A percentile compares a stretch with the other conserved stretches of the same genome.
These are phyloP conservation scores for Rhodotorula babjevae DNA, from an alignment of 768 basidiomycete species.

Conservation along the genomic window DNA sequence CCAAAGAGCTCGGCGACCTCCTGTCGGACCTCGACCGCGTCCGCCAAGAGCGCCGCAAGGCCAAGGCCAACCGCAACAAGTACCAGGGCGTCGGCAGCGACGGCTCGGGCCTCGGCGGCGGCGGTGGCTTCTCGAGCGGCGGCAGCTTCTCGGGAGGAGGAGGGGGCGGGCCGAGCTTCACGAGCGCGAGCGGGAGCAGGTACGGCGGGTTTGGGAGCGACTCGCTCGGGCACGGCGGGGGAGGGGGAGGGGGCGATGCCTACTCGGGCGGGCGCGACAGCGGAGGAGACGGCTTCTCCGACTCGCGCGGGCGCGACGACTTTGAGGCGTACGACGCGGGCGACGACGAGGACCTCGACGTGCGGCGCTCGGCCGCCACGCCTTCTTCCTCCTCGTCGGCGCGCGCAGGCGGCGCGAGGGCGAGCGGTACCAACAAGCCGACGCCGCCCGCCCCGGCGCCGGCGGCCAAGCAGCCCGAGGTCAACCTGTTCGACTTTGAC, in stretches of 20 bases:
- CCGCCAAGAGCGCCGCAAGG: constrained; percentile 80
- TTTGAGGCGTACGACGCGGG: constrained; percentile 97
- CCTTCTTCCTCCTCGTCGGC: constrained; percentile 38
- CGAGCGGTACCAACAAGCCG: neutral
- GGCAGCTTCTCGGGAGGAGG: constrained; percentile 18
- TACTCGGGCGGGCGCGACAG: constrained; percentile 41
- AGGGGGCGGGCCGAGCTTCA: constrained; percentile 55
- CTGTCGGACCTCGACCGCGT: constrained; percentile 87
- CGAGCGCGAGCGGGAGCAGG: constrained; percentile 54
- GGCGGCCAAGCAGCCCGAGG: constrained; percentile 50
- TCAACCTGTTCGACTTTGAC: constrained; percentile 73
- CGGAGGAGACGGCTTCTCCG: constrained; percentile 54
- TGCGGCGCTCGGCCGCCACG: neutral
- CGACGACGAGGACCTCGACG: constrained; percentile 63
- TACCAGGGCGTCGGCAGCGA: constrained; percentile 85
- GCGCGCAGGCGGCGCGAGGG: constrained; percentile 28
- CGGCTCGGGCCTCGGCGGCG: constrained; percentile 8
- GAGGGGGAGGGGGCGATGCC: constrained; percentile 44
- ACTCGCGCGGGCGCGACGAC: constrained; percentile 49
- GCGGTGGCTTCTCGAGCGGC: neutral
- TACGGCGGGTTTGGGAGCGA: constrained; percentile 71
- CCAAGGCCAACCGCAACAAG: constrained; percentile 82
- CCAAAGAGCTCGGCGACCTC: constrained; percentile 86
- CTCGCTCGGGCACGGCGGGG: constrained; percentile 12
- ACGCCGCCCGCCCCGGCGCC: neutral